These are phyloP conservation scores for Hymenoscyphus infarciens DNA, from an alignment of 2,329 filamentous ascomycete species.

Conservation along the genomic window DNA sequence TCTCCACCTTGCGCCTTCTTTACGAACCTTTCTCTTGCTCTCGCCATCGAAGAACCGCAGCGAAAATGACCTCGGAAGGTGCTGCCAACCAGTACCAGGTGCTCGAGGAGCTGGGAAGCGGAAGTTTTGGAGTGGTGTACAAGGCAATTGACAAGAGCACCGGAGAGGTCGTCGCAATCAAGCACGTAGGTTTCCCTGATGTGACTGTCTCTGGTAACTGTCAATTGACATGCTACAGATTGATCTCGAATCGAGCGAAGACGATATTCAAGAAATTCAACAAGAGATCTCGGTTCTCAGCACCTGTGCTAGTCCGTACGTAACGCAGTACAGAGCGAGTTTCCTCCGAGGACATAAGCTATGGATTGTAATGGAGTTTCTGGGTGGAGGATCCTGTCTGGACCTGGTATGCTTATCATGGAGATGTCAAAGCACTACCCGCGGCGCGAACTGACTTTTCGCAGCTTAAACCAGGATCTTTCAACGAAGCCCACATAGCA, in stretches of 20 bases:
- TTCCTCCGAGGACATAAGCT: constrained; percentile 95
- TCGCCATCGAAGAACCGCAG: constrained; percentile 14
- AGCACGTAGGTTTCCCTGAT: constrained; percentile 64
- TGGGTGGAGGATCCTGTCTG: constrained; percentile 91
- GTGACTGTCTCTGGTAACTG: constrained; percentile 7
- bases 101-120: constrained; percentile 91
- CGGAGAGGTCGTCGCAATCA: constrained; percentile 92
- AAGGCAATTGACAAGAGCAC: constrained; percentile 90
- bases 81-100: constrained; percentile 90
- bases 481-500: constrained; percentile 86
- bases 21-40: constrained; percentile 15
- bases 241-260: constrained; percentile 96
- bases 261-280: constrained; percentile 97
- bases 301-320: constrained; percentile 88
- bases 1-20: constrained; percentile 17
- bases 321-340: constrained; percentile 94
- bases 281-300: constrained; percentile 94
- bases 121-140: constrained; percentile 95
- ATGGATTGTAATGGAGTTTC: constrained; percentile 99
- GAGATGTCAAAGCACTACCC: constrained; percentile 6
- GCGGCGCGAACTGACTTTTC: constrained; percentile 18
- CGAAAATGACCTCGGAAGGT: constrained; percentile 30
- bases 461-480: constrained; percentile 83
- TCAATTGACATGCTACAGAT: constrained; percentile 58
- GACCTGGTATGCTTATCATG: constrained; percentile 64